A percentile compares a stretch with the other conserved stretches of the same genome.
phyloP scores from a whole-genome alignment of 2,329 filamentous ascomycete species.

The Fusarium sp. region DNA sequence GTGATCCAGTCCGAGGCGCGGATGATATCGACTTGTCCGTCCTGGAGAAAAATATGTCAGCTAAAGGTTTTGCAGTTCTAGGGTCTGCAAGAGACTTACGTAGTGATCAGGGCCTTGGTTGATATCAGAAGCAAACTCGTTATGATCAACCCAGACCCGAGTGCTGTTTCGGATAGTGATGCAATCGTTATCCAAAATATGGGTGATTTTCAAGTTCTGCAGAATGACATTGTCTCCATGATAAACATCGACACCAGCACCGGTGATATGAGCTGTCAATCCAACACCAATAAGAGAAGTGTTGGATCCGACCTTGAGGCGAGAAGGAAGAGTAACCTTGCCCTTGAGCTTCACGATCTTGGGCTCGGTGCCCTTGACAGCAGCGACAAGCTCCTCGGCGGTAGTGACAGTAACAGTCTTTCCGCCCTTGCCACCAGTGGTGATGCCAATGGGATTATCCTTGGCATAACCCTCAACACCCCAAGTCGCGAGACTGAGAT shows the following conservation, averaged over 20 bases:
- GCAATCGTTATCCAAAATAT: slow-evolving; percentile 53
- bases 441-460: slow-evolving; percentile 50
- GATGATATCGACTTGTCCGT: slow-evolving; percentile 58
- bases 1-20: slow-evolving; percentile 57
- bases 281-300: slow-evolving; percentile 54
- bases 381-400: slow-evolving; percentile 53
- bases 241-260: slow-evolving; percentile 49
- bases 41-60: slow-evolving; percentile 31
- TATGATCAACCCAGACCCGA: slow-evolving; percentile 58
- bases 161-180: slow-evolving; percentile 57
- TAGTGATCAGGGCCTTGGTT: slow-evolving; percentile 51
- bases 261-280: slow-evolving; percentile 47
- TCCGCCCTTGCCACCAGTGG: slow-evolving; percentile 54
- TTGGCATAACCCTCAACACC: slow-evolving; percentile 43
- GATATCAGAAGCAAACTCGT: slow-evolving; percentile 56
- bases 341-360: slow-evolving; percentile 54
- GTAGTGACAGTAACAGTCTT: slow-evolving; percentile 58
- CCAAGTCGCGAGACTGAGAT: slow-evolving; percentile 36
- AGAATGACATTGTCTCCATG: slow-evolving; percentile 52
- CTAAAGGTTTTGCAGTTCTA: no score
- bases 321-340: slow-evolving; percentile 46
- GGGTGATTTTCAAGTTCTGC: slow-evolving; percentile 49
- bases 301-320: slow-evolving; percentile 56
- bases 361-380: slow-evolving; percentile 53
- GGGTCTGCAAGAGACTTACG: slow-evolving; percentile 5